These are phyloP conservation scores for Cudoniella acicularis DNA, from an alignment of 495 filamentous ascomycete genomes.

Conservation along the genomic window DNA sequence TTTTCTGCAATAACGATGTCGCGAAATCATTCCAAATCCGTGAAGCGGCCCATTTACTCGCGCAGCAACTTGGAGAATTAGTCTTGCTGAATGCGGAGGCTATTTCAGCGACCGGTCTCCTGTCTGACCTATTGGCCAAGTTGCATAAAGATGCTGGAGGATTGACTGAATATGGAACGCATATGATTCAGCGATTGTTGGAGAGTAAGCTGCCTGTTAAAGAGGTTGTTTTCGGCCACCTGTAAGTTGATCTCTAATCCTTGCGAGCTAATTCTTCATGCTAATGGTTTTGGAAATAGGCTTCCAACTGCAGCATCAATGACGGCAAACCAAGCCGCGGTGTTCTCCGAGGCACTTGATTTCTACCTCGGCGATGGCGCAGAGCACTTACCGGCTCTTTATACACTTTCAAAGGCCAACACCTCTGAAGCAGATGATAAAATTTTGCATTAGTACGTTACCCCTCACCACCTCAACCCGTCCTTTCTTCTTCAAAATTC, in stretches of 20 bases:
- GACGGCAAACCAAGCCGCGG: conserved; percentile 68
- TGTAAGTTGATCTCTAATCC: conserved; percentile 28
- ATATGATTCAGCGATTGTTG: conserved; percentile 65
- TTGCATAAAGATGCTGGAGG: conserved; percentile 40
- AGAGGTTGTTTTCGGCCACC: conserved; percentile 71
- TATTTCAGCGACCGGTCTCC: conserved; percentile 50
- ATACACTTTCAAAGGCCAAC: conserved; percentile 48
- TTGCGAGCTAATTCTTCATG: not conserved
- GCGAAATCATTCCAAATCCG: conserved; percentile 53
- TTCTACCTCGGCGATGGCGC: conserved; percentile 65
- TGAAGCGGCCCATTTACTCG: conserved; percentile 57
- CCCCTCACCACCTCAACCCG: too few species aligned
- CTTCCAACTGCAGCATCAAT: conserved; percentile 39
- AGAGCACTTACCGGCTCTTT: conserved; percentile 54
- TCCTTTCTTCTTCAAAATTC: too few species aligned
- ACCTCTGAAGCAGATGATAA: conserved; percentile 44
- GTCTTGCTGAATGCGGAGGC: conserved; percentile 65
- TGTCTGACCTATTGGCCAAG: conserved; percentile 47
- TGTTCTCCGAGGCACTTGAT: conserved; percentile 75
- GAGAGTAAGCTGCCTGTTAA: conserved; percentile 60
- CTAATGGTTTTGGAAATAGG: conserved; percentile 2
- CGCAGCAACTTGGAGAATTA: conserved; percentile 57
- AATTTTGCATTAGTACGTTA: conserved; percentile 33
- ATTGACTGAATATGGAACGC: conserved; percentile 63
- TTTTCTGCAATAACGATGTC: conserved; percentile 48